Conservation (phyloP, 345 rosid genomes). For the Lenwebbia sp. region DNA sequence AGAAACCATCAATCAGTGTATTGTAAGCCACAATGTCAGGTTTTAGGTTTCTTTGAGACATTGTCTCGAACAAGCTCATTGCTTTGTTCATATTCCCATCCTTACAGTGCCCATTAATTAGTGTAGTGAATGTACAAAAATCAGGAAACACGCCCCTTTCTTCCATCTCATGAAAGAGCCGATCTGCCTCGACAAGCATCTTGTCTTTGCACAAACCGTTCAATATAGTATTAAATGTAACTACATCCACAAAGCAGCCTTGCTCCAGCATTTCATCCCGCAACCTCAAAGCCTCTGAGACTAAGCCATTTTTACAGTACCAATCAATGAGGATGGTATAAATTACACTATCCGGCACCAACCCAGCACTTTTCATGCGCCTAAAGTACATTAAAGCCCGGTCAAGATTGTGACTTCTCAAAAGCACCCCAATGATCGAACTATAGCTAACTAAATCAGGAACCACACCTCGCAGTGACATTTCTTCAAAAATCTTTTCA, state of each 20-base stretch:
- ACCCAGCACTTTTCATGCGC: conserved; percentile 37
- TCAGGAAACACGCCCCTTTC: conserved; percentile 59
- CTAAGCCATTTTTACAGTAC: conserved; percentile 44
- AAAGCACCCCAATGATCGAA: conserved; percentile 23
- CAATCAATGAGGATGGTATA: conserved; percentile 76
- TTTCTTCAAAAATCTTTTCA: conserved; percentile 39
- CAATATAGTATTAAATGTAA: conserved; percentile 61
- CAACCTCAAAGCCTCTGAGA: conserved; percentile 47
- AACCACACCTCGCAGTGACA: conserved; percentile 28
- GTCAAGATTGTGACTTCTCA: conserved; percentile 15
- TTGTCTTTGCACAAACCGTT: conserved; percentile 66
- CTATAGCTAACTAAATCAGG: conserved; percentile 69
- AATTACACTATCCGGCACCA: conserved; percentile 55
- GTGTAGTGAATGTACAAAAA: conserved; percentile 61
- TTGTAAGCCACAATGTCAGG: conserved; percentile 74
- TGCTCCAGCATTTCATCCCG: conserved; percentile 60
- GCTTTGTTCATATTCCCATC: conserved; percentile 57
- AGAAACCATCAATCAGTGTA: conserved; percentile 71
- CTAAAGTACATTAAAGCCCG: conserved; percentile 41
- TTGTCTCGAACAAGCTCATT: conserved; percentile 33
- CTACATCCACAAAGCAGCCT: conserved; percentile 66
- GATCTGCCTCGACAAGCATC: conserved; percentile 59
- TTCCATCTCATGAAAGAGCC: conserved; percentile 51
- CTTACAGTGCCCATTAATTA: conserved; percentile 73
- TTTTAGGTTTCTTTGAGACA: conserved; percentile 49